These are phyloP conservation scores for Pyrenophora graminea DNA, from an alignment of 2,329 filamentous ascomycete genomes.

Conservation along the genomic window DNA sequence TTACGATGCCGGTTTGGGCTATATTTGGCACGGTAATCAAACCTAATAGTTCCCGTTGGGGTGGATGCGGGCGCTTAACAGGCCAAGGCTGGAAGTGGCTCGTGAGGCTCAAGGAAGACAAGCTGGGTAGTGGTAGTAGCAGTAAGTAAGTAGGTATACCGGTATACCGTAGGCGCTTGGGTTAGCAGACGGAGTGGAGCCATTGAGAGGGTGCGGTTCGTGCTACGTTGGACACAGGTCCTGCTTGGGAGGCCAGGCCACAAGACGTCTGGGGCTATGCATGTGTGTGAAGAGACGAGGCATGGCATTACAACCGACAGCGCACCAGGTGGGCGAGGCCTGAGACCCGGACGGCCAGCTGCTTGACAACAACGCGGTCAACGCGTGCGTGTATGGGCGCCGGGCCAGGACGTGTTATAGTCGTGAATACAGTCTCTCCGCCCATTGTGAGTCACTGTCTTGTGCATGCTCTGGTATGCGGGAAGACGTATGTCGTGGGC, in stretches of 20 bases:
- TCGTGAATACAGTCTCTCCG: constrained; percentile 37
- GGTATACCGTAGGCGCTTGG: constrained; percentile 35
- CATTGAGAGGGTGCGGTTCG: constrained; percentile 25
- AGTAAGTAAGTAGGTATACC: background rate
- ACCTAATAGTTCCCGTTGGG: constrained; percentile 30
- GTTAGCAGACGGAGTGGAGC: constrained; percentile 23
- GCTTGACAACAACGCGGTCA: constrained; percentile 35
- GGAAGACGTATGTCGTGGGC: constrained; percentile 27
- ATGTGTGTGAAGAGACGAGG: constrained; percentile 1
- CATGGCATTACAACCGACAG: constrained; percentile 11
- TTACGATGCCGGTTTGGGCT: constrained; percentile 30
- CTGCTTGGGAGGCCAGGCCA: constrained; percentile 4
- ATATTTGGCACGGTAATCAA: constrained; percentile 38
- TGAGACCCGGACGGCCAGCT: constrained; percentile 33
- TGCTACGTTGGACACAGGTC: constrained; percentile 3
- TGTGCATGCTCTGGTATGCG: constrained; percentile 27
- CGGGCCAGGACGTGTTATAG: constrained; percentile 44
- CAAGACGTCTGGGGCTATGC: constrained; percentile 14
- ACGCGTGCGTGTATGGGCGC: constrained; percentile 36
- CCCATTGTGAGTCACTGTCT: constrained; percentile 43
- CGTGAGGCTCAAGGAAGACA: constrained; percentile 36
- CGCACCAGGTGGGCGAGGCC: constrained; percentile 34
- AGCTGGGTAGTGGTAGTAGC: constrained; percentile 15
- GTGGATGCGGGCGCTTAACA: constrained; percentile 36
- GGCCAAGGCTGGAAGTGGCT: constrained; percentile 27